A percentile compares a stretch with the other conserved stretches of the same genome.
Evolutionary conservation across 768 basidiomycete genomes (phyloP).

Genomic region (Lactarius quietus): DNA sequence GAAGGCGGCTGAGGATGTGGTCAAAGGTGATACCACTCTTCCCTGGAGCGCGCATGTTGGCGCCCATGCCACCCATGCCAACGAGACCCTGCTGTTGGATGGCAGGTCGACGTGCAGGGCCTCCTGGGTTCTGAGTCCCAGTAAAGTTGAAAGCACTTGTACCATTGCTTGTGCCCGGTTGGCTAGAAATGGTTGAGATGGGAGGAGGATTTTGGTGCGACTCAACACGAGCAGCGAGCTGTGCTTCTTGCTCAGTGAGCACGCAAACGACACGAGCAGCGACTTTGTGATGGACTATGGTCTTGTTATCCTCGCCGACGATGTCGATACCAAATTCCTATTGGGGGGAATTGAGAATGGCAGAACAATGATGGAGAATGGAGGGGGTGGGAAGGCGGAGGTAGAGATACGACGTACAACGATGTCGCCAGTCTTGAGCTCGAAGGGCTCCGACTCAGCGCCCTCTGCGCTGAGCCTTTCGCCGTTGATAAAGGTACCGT

Average conservation of each 20-base stretch:
- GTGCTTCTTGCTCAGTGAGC: slow-evolving; percentile 80
- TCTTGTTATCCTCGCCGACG: slow-evolving; percentile 96
- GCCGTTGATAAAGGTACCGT: slow-evolving; percentile 97
- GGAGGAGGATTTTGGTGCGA: slow-evolving; percentile 49
- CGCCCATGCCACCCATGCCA: slow-evolving; percentile 76
- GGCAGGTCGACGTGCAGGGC: slow-evolving; percentile 47
- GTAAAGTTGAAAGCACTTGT: slow-evolving; percentile 43
- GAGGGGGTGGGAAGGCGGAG: slow-evolving; percentile 7
- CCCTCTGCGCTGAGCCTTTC: slow-evolving; percentile 89
- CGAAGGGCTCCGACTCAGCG: slow-evolving; percentile 86
- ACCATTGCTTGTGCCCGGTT: slow-evolving; percentile 40
- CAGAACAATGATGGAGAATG: neutral
- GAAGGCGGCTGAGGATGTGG: slow-evolving; percentile 82
- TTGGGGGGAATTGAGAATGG: slow-evolving; percentile 9
- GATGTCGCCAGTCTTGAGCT: slow-evolving; percentile 92
- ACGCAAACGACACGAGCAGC: slow-evolving; percentile 92
- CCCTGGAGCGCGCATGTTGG: slow-evolving; percentile 64
- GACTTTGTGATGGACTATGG: slow-evolving; percentile 97
- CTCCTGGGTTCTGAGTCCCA: slow-evolving; percentile 36
- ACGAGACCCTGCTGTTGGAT: slow-evolving; percentile 57
- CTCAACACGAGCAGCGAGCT: slow-evolving; percentile 65
- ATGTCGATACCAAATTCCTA: slow-evolving; percentile 99
- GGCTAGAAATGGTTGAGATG: slow-evolving; percentile 33
- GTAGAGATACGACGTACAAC: slow-evolving; percentile 59
- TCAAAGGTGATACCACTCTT: slow-evolving; percentile 91